These are phyloP conservation scores for Combretum micranthum DNA, from an alignment of 345 rosid species.

Conservation along the genomic window DNA sequence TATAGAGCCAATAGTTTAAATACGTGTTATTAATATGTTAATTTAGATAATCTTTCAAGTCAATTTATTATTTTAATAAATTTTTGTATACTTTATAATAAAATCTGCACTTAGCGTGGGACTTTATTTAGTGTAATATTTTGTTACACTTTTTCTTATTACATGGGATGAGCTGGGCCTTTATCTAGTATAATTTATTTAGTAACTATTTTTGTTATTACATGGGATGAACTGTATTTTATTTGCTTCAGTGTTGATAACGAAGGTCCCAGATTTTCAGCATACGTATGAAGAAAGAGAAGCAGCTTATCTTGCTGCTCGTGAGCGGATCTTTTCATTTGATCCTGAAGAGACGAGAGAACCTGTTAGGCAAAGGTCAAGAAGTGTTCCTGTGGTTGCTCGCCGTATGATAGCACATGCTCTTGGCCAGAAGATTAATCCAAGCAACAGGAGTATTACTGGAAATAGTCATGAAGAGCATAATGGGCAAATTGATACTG, in stretches of 20 bases:
- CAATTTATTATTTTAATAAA: too few relatives aligned
- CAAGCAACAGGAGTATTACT: conserved; percentile 7
- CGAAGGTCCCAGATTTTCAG: conserved; percentile 21
- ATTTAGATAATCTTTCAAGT: too few relatives aligned
- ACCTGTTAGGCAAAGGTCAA: conserved; percentile 34
- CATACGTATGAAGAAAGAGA: conserved; percentile 46
- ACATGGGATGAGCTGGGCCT: too few relatives aligned
- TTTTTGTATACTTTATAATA: too few relatives aligned
- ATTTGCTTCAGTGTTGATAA: conserved; percentile 26
- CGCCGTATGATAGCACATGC: conserved; percentile 79
- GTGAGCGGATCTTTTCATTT: conserved; percentile 45
- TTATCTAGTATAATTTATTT: too few relatives aligned
- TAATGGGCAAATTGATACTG: conserved; percentile 11
- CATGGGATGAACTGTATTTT: neutral
- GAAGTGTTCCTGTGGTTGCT: conserved; percentile 46
- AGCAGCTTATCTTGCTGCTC: conserved; percentile 64
- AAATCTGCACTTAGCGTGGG: too few relatives aligned
- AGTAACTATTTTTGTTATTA: neutral
- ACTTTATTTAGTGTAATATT: too few relatives aligned
- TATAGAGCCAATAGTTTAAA: too few relatives aligned
- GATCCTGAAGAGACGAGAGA: conserved; percentile 29
- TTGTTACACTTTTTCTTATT: too few relatives aligned
- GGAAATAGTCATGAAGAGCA: conserved; percentile 11
- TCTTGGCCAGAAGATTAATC: conserved; percentile 39
- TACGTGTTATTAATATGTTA: too few relatives aligned